Conservation (phyloP, 805 yeast genomes). For the Torulaspora delbrueckii region DNA sequence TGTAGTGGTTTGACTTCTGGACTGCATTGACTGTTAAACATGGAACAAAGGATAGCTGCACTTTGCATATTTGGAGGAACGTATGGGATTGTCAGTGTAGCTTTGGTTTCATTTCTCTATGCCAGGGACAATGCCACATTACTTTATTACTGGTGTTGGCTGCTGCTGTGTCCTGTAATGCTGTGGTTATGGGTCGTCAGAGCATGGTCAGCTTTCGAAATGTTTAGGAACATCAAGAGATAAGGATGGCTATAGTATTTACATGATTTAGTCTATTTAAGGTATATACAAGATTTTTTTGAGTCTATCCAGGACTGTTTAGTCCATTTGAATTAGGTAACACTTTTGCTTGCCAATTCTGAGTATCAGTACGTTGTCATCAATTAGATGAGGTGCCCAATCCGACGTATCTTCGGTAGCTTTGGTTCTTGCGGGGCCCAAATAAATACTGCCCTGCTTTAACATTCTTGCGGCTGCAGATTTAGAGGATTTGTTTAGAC, state of each 20-base stretch:
- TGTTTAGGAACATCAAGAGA: conserved; percentile 30
- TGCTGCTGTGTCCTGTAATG: conserved; percentile 27
- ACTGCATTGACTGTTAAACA: background rate
- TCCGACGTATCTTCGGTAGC: conserved; percentile 47
- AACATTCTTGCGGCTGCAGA: conserved; percentile 59
- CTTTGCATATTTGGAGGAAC: conserved; percentile 18
- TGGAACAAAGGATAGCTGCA: conserved; percentile 22
- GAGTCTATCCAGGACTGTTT: background rate
- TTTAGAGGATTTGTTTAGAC: conserved; percentile 45
- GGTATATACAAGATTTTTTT: conserved; percentile 1
- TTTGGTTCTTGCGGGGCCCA: conserved; percentile 57
- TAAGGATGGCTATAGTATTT: conserved; percentile 4
- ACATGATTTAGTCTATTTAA: conserved; percentile 8
- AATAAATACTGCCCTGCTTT: conserved; percentile 65
- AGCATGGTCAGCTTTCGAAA: conserved; percentile 35
- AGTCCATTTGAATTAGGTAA: conserved; percentile 44
- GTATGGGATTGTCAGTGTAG: conserved; percentile 14
- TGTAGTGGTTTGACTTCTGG: no score
- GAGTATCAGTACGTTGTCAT: conserved; percentile 54
- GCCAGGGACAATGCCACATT: conserved; percentile 9
- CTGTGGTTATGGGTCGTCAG: conserved; percentile 34
- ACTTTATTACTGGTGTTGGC: conserved; percentile 31
- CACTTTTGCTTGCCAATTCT: conserved; percentile 73
- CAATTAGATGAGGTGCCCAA: conserved; percentile 50
- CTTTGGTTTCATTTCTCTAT: conserved; percentile 13